These are phyloP conservation scores for Trametes pubescens DNA, from an alignment of 1,284 basidiomycete genomes.

Conservation along the genomic window DNA sequence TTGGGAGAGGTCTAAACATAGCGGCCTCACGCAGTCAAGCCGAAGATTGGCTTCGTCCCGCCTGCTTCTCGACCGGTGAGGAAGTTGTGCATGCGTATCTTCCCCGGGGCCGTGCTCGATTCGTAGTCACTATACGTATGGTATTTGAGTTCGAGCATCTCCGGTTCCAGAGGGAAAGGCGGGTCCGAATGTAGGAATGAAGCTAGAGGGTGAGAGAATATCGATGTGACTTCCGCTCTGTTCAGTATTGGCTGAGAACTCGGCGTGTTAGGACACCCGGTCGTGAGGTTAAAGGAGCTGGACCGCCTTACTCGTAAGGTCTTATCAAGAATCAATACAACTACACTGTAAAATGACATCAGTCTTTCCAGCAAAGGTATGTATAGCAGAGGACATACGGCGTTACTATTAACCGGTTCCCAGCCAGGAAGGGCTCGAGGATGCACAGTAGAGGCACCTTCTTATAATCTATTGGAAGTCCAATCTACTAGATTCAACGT, in stretches of 20 bases:
- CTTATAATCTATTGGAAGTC: slow-evolving; percentile 72
- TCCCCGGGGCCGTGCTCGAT: slow-evolving; percentile 50
- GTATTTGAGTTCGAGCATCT: slow-evolving; percentile 65
- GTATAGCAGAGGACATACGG: slow-evolving; percentile 61
- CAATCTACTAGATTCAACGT: slow-evolving; percentile 61
- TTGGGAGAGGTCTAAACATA: neutral
- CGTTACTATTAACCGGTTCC: slow-evolving; percentile 77
- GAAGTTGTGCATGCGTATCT: slow-evolving; percentile 76
- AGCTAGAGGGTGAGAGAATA: slow-evolving; percentile 84
- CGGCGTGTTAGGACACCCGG: neutral
- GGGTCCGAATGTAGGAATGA: slow-evolving; percentile 75
- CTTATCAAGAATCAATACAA: slow-evolving; percentile 82
- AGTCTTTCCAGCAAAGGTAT: neutral
- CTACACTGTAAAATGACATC: slow-evolving; percentile 59
- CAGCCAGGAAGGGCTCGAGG: slow-evolving; percentile 79
- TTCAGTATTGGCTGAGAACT: slow-evolving; percentile 79
- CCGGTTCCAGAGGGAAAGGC: slow-evolving; percentile 64
- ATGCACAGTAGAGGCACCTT: slow-evolving; percentile 79
- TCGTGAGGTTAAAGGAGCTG: neutral
- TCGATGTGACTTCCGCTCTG: slow-evolving; percentile 73
- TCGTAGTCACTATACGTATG: slow-evolving; percentile 68
- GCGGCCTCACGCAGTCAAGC: slow-evolving; percentile 76
- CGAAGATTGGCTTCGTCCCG: slow-evolving; percentile 85
- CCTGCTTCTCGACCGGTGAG: slow-evolving; percentile 83
- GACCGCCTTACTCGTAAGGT: slow-evolving; percentile 60